Conservation (phyloP, 2,329 filamentous ascomycete genomes). For the Paecilomyces sp. region DNA sequence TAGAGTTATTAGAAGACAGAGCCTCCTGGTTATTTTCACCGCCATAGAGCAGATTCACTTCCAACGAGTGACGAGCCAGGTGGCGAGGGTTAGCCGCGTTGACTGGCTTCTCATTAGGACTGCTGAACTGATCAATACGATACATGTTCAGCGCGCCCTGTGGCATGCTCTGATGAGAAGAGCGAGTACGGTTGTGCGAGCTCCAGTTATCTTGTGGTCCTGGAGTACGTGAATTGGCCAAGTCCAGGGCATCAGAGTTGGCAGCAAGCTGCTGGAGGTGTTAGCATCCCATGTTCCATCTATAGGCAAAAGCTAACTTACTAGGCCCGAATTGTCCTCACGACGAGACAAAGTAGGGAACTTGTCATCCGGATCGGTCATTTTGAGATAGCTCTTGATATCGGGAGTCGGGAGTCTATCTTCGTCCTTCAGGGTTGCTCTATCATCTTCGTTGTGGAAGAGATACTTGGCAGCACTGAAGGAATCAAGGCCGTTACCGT, state of each 20-base stretch:
- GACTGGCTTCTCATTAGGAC: conserved; percentile 21
- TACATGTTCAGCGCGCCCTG: conserved; percentile 44
- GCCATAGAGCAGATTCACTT: conserved; percentile 31
- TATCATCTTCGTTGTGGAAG: conserved; percentile 76
- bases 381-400: conserved; percentile 61
- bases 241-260: conserved; percentile 72
- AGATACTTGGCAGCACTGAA: conserved; percentile 81
- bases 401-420: conserved; percentile 54
- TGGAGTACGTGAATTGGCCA: conserved; percentile 63
- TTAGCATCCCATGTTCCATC: conserved; percentile 27
- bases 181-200: conserved; percentile 60
- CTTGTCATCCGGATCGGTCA: conserved; percentile 69
- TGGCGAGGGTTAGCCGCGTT: conserved; percentile 25
- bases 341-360: conserved; percentile 62
- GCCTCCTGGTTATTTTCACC: conserved; percentile 21
- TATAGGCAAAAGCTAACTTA: conserved; percentile 29
- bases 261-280: conserved; percentile 60
- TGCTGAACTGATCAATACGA: conserved; percentile 28
- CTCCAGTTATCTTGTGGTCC: conserved; percentile 51
- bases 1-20: conserved; percentile 22
- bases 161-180: conserved; percentile 53
- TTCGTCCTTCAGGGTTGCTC: conserved; percentile 35
- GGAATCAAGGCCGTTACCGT: conserved; percentile 57
- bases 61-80: conserved; percentile 38
- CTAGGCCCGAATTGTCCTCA: conserved; percentile 48